phyloP scores from a whole-genome alignment of 306 rosid genomes.

The Vigna reflexopilosa region DNA sequence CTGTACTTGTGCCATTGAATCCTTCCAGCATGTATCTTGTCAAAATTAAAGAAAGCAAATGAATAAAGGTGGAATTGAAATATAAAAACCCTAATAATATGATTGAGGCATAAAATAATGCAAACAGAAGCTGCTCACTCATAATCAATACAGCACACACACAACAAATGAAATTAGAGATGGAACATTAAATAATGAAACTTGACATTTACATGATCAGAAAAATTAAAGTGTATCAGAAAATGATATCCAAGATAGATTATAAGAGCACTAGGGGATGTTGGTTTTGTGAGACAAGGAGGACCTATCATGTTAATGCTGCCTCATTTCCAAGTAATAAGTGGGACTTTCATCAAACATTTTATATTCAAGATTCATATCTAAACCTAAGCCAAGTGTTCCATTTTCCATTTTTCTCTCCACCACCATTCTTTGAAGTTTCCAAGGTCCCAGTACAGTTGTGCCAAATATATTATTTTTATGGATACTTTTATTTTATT shows the following conservation, averaged over 20 bases:
- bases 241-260: conserved; percentile 72
- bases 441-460: conserved; percentile 67
- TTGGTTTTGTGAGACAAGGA: conserved; percentile 69
- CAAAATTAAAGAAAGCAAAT: conserved; percentile 28
- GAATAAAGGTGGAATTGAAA: neutral
- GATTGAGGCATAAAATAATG: conserved; percentile 37
- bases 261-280: conserved; percentile 75
- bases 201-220: conserved; percentile 34
- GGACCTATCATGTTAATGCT: conserved; percentile 57
- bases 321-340: conserved; percentile 68
- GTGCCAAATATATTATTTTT: conserved; percentile 43
- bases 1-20: conserved; percentile 35
- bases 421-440: conserved; percentile 53
- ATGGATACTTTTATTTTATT: conserved; percentile 33
- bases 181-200: conserved; percentile 43
- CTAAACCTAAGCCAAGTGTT: conserved; percentile 49
- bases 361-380: conserved; percentile 41
- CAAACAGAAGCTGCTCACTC: conserved; percentile 16
- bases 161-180: conserved; percentile 39
- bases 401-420: conserved; percentile 43
- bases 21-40: neutral
- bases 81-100: conserved; percentile 3
- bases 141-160: conserved; percentile 42
- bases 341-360: conserved; percentile 40
- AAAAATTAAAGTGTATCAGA: conserved; percentile 53